phyloP scores from a whole-genome alignment of 805 yeast genomes.

The Wickerhamomyces bovis region DNA sequence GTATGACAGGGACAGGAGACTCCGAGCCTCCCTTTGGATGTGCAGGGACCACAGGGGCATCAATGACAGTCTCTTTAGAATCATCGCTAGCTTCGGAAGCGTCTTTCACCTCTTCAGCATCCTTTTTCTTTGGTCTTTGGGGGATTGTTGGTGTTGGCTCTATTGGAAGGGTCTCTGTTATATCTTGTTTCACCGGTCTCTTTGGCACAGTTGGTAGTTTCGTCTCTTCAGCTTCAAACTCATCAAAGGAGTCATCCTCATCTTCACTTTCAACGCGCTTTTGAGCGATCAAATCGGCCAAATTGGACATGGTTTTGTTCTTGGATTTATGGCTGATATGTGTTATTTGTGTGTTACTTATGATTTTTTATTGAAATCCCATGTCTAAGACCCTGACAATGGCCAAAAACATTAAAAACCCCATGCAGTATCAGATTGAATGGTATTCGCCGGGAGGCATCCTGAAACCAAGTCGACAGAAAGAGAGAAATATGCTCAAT shows the following conservation, averaged over 20 bases:
- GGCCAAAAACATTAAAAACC: too few species aligned
- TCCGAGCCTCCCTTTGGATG: background rate
- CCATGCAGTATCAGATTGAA: too few species aligned
- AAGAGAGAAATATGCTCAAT: too few species aligned
- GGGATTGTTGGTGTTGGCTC: conserved; percentile 3
- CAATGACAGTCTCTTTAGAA: background rate
- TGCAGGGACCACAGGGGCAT: background rate
- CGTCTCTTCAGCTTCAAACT: background rate
- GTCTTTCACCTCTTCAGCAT: background rate
- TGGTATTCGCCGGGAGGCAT: too few species aligned
- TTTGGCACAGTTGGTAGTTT: conserved; percentile 16
- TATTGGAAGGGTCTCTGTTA: conserved; percentile 7
- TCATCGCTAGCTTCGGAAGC: background rate
- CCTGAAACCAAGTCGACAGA: too few species aligned
- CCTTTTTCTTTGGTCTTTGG: conserved; percentile 1
- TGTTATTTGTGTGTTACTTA: background rate
- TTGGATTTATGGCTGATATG: background rate
- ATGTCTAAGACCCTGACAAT: too few species aligned
- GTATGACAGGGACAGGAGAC: conserved; percentile 3
- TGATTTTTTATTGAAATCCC: background rate
- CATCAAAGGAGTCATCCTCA: conserved; percentile 1
- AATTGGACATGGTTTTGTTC: conserved; percentile 3
- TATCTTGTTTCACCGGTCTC: conserved; percentile 11
- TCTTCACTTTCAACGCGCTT: background rate
- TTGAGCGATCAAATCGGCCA: conserved; percentile 3